These are phyloP conservation scores for Puccinia novopanici DNA, from an alignment of 1,284 basidiomycete genomes.

Conservation along the genomic window DNA sequence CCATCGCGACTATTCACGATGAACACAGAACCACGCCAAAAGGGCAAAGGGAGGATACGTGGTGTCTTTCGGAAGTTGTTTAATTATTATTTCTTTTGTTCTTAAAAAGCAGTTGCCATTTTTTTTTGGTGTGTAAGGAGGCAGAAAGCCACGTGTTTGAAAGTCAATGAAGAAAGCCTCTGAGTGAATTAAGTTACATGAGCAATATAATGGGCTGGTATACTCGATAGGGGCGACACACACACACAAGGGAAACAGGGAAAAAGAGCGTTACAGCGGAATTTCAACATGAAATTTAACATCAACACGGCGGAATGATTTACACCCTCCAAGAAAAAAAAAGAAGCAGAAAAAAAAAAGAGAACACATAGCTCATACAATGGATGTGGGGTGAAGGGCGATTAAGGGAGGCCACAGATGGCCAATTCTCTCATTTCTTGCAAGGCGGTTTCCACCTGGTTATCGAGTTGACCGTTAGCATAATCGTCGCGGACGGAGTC, in stretches of 20 bases:
- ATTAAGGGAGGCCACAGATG: conserved; percentile 63
- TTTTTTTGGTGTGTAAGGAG: too few species aligned
- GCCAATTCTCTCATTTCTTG: conserved; percentile 95
- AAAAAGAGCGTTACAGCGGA: neutral
- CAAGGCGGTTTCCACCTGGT: conserved; percentile 88
- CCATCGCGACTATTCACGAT: neutral
- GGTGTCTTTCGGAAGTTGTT: neutral
- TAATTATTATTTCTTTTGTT: neutral
- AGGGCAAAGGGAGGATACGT: neutral
- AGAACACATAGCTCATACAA: neutral
- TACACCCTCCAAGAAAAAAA: neutral
- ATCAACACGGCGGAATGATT: neutral
- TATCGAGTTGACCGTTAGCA: conserved; percentile 90
- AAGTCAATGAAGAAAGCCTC: neutral
- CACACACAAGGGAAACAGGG: neutral
- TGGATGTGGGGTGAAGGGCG: neutral
- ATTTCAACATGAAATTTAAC: neutral
- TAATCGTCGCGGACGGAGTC: conserved; percentile 93
- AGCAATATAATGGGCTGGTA: neutral
- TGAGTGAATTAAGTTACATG: neutral
- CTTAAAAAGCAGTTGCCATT: too few species aligned
- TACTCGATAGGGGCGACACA: neutral
- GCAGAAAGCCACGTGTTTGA: neutral
- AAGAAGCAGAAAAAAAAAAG: neutral
- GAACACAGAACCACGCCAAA: neutral